Base-by-base conservation (phyloP, 768 basidiomycete genomes). In the Kwoniella newhampshirensis region DNA sequence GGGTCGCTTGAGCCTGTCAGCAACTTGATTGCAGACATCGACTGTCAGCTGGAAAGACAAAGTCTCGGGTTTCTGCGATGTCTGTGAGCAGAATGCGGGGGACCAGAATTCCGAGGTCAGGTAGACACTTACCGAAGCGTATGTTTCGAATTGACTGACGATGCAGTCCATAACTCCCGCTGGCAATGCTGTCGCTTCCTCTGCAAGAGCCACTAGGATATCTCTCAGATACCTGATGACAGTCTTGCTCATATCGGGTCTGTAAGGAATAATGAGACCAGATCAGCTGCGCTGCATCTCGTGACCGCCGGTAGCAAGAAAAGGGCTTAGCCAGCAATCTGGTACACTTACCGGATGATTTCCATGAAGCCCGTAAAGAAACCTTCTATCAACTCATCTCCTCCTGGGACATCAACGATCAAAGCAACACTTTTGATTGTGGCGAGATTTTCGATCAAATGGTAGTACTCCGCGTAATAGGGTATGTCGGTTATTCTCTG, bases 391-490 rank as follows among this genome's bases (percentile, higher is more conserved):
- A 72, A 82, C 47, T 91, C 87, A 58, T 97, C 94, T 11, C 86
- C 85, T 32, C 84, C 84, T 3, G 87, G 89, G 13, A 97, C 82
- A 77, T 98, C 94, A 77, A 90, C 91, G 15, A 96, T 86, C 65
- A 98, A 83, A 12, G 92, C 90, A 27, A 96, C 87, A 65, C 87
- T 90, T 82, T 97, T 97, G 70, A 97, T 92, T 30, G 88, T 88
- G 1, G 91, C 89, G 23, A 99, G 81, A 23, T 87, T 90, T 68
- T 98, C 91, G 26, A 98, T 82, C n/a, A 97, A 82, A 70, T 92
- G 91, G 67, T 87, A 94, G 77, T 96, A 98, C 76, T 97, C 87
- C 54, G 86, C 84, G 74, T 91, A 94, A 70, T 92, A 94, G 0
- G 89, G 83, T 0, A 86, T 82, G 54, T 93, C 89, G 0, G 85